A percentile compares a stretch with the other conserved stretches of the same genome.
phyloP scores from a whole-genome alignment of 1,139 yeast genomes.

The Saccharomycopsis crataegensis region DNA sequence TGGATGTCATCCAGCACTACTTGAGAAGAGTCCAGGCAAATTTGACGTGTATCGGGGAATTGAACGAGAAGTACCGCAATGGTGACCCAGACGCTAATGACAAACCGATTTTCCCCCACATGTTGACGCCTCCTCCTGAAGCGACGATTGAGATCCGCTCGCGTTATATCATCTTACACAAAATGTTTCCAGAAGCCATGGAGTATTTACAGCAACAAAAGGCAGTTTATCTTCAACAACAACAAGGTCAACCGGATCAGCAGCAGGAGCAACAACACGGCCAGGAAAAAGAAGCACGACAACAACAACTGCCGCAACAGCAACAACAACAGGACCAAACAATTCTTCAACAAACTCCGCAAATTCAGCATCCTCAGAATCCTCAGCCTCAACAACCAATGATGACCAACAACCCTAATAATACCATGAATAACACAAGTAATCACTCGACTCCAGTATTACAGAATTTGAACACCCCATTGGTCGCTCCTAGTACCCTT shows the following conservation, averaged over 20 bases:
- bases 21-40: constrained; percentile 17
- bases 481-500: constrained; percentile 1
- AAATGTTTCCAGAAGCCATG: constrained; percentile 17
- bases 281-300: neutral
- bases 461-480: constrained; percentile 5
- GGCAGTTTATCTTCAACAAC: constrained; percentile 1
- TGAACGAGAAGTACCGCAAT: constrained; percentile 14
- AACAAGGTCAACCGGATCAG: constrained; percentile 5
- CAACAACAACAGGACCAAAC: neutral
- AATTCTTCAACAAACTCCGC: neutral
- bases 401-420: neutral
- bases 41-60: constrained; percentile 16
- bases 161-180: constrained; percentile 9
- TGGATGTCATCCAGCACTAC: constrained; percentile 13
- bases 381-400: neutral
- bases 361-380: constrained; percentile 2
- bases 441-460: neutral
- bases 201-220: constrained; percentile 14
- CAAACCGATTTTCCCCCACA: constrained; percentile 13
- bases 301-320: neutral
- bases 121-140: constrained; percentile 19
- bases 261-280: constrained; percentile 13
- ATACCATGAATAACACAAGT: neutral
- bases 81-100: neutral
- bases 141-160: constrained; percentile 11